Evolutionary conservation across 805 yeast genomes (phyloP), one percentile per base, ranked within the genome.

Genomic region (Clavispora phyllophila): DNA sequence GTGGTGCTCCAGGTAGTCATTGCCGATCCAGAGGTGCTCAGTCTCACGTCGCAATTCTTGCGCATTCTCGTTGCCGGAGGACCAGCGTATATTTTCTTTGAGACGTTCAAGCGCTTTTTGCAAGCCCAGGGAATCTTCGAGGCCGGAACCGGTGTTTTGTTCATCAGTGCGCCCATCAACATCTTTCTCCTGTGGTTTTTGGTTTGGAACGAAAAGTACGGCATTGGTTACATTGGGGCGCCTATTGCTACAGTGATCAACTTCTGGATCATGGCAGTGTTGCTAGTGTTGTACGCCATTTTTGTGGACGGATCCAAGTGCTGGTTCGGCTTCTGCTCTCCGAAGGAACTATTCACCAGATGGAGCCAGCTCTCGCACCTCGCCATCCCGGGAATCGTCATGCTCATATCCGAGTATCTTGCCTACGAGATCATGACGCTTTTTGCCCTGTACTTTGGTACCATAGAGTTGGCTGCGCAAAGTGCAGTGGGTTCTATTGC

Each of bases 301-400:
- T 51, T 52, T 36, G 54, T 83, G 29, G 87, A 84, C 51, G 91
- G 90, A 1, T 62, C 60, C 23, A 73, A 76, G 51, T 85, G 91
- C 53, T 84, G 91, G 91, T 75, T 67, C 47, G 91, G 91, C 0
- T 24, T 69, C 5, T 59, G 58, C 17, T 68, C 78, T 24, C 50
- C 74, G 0, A 27, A 51, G 2, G 64, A 66, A 40, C 43, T 69
- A 20, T 62, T 68, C 41, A 49, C 46, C 23, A 61, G 62, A 40
- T 70, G 75, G 75, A 55, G 61, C 20, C 56, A 54, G 26, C 49
- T 70, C 18, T 57, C 59, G 12, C 62, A 58, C 32, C 56, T 70
- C 45, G 76, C 75, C 0, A 53, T 70, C 20, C 76, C 76, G 1
- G 75, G 76, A 5, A 67, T 70, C 29, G 58, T 70, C 23, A 70